Percentiles rank a stretch among this genome's conserved stretches.
phyloP scores from a whole-genome alignment of 2,329 filamentous ascomycete genomes.

The Colletotrichum coccodes region DNA sequence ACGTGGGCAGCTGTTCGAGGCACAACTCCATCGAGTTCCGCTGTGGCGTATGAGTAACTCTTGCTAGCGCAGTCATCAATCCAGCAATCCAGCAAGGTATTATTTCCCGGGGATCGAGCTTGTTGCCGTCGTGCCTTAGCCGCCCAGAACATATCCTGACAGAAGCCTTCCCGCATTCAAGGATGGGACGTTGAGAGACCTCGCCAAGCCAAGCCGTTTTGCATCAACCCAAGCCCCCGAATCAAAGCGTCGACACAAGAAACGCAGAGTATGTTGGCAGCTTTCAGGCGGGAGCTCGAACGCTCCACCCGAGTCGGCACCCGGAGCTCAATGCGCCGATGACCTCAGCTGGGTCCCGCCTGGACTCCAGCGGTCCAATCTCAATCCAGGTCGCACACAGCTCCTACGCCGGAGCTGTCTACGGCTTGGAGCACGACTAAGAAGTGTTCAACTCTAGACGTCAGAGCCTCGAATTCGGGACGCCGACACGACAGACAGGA shows the following conservation, averaged over 20 bases:
- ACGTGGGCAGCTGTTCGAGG: too few species aligned
- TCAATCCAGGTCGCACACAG: slow-evolving; percentile 3
- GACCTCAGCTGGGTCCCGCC: not conserved
- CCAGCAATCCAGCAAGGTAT: too few species aligned
- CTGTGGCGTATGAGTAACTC: not conserved
- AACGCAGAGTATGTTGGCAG: not conserved
- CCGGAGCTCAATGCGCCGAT: slow-evolving; percentile 19
- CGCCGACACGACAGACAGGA: not conserved
- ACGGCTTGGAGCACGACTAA: not conserved
- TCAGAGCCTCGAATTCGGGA: not conserved
- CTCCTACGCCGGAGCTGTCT: slow-evolving; percentile 11
- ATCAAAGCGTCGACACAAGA: not conserved
- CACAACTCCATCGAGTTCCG: too few species aligned
- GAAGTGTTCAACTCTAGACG: not conserved
- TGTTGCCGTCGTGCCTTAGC: too few species aligned
- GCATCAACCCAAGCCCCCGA: not conserved
- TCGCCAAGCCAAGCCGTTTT: not conserved
- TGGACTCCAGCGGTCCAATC: not conserved
- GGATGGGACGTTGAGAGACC: not conserved
- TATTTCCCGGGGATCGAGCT: not conserved
- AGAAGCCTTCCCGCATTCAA: not conserved
- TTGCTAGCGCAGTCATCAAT: not conserved
- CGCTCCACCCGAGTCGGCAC: not conserved
- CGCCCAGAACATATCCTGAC: not conserved
- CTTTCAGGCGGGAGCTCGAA: not conserved